phyloP scores from a whole-genome alignment of 2,329 filamentous ascomycete species.

The Cladophialophora yegresii region DNA sequence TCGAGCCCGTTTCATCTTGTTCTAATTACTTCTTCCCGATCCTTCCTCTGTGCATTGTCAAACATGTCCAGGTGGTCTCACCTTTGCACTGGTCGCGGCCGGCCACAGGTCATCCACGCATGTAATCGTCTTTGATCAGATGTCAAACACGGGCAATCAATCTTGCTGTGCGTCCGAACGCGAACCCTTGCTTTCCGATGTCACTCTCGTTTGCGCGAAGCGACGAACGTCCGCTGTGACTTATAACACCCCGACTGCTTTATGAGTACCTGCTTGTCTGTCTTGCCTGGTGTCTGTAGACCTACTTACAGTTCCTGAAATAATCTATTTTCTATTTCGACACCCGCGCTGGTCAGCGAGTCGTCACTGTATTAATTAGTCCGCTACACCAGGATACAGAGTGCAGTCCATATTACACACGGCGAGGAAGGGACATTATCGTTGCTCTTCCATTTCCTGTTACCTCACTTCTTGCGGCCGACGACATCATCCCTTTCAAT shows the following conservation, averaged over 20 bases:
- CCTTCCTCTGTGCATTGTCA: constrained; percentile 13
- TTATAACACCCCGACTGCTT: background rate
- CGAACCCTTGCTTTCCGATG: background rate
- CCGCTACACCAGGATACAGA: background rate
- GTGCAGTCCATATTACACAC: background rate
- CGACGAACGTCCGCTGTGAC: background rate
- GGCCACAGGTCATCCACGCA: constrained; percentile 21
- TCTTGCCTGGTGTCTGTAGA: background rate
- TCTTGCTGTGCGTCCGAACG: constrained; percentile 16
- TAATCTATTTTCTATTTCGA: constrained; percentile 5
- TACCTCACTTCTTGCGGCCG: background rate
- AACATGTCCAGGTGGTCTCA: constrained; percentile 18
- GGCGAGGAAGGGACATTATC: background rate
- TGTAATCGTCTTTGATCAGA: constrained; percentile 6
- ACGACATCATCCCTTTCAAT: background rate
- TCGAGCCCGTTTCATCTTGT: constrained; percentile 6
- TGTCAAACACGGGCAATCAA: constrained; percentile 25
- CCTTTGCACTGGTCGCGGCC: constrained; percentile 6
- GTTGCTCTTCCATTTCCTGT: background rate
- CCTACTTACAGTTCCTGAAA: background rate
- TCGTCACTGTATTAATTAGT: constrained; percentile 10
- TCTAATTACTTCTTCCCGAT: constrained; percentile 5
- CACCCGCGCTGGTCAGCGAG: constrained; percentile 14
- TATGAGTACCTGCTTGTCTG: constrained; percentile 19
- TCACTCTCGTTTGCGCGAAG: constrained; percentile 3